These are phyloP conservation scores for Pleurotus citrinopileatus DNA, from an alignment of 768 basidiomycete species.

Conservation along the genomic window DNA sequence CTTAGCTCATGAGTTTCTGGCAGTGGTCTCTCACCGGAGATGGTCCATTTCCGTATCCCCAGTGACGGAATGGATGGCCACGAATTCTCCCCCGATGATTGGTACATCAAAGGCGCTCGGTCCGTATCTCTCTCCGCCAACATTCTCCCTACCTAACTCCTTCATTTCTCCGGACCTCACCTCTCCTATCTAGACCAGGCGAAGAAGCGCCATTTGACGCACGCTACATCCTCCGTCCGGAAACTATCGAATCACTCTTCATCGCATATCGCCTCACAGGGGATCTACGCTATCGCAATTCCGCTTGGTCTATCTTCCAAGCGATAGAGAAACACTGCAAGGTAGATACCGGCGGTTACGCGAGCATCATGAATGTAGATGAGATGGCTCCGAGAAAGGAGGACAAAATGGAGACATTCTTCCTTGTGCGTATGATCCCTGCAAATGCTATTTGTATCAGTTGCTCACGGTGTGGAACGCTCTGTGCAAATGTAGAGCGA, in stretches of 20 bases:
- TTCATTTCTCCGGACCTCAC: background rate
- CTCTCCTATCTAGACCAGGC: slow-evolving; percentile 23
- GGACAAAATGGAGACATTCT: slow-evolving; percentile 96
- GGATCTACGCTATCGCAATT: slow-evolving; percentile 72
- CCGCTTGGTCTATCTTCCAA: slow-evolving; percentile 88
- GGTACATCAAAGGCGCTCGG: slow-evolving; percentile 89
- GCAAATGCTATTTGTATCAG: too few relatives aligned
- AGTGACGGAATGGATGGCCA: slow-evolving; percentile 50
- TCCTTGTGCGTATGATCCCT: slow-evolving; percentile 59
- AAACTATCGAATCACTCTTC: slow-evolving; percentile 94
- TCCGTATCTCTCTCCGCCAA: slow-evolving; percentile 25
- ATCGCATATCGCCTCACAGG: slow-evolving; percentile 89
- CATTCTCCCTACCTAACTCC: background rate
- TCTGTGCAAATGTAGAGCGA: slow-evolving; percentile 56
- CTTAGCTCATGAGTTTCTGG: too few relatives aligned
- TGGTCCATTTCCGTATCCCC: slow-evolving; percentile 77
- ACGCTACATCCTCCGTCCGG: slow-evolving; percentile 91
- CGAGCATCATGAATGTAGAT: slow-evolving; percentile 83
- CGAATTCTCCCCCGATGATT: slow-evolving; percentile 55
- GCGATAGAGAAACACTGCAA: slow-evolving; percentile 84
- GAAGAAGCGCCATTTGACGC: slow-evolving; percentile 70
- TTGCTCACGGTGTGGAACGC: too few relatives aligned
- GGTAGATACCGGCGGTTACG: slow-evolving; percentile 79
- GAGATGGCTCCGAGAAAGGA: slow-evolving; percentile 62
- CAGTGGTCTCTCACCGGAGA: slow-evolving; percentile 86